Evolutionary conservation across 192 early-diverging fungal species (phyloP).

Genomic region (Coemansia sp.): DNA sequence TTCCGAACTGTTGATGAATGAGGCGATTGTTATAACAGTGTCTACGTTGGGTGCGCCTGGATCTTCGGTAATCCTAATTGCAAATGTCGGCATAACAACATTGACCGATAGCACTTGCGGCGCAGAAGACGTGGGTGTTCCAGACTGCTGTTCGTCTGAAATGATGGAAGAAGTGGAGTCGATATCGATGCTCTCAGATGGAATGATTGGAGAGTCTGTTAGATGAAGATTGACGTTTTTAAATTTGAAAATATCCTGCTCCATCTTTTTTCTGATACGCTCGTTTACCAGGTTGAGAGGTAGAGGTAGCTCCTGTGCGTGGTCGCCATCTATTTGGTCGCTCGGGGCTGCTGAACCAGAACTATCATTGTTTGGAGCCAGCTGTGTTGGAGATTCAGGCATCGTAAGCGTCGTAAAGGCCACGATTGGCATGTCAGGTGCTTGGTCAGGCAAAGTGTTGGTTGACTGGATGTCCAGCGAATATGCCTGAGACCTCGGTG

Average conservation of each 20-base stretch:
- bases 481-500: not conserved
- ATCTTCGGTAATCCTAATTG: slow-evolving; percentile 32
- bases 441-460: not conserved
- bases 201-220: not conserved
- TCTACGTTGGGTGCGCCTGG: slow-evolving; percentile 4
- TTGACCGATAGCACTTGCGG: slow-evolving; percentile 37
- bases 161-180: not conserved
- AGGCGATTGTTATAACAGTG: slow-evolving; percentile 31
- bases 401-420: slow-evolving; percentile 2
- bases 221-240: not conserved
- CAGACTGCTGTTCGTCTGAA: not conserved
- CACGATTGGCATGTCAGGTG: not conserved
- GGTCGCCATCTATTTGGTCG: not conserved
- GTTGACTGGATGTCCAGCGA: not conserved
- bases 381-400: not conserved
- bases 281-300: not conserved
- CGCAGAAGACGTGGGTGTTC: slow-evolving; percentile 26
- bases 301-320: not conserved
- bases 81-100: slow-evolving; percentile 43
- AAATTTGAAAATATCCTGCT: not conserved
- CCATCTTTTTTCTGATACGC: not conserved
- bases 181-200: not conserved
- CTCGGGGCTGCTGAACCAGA: not conserved
- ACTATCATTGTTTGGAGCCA: not conserved
- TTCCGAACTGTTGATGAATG: not conserved